A percentile compares a stretch with the other conserved stretches of the same genome.
These are phyloP conservation scores for Haplosporangium sp. DNA, from an alignment of 371 early-diverging fungal species.

Conservation along the genomic window DNA sequence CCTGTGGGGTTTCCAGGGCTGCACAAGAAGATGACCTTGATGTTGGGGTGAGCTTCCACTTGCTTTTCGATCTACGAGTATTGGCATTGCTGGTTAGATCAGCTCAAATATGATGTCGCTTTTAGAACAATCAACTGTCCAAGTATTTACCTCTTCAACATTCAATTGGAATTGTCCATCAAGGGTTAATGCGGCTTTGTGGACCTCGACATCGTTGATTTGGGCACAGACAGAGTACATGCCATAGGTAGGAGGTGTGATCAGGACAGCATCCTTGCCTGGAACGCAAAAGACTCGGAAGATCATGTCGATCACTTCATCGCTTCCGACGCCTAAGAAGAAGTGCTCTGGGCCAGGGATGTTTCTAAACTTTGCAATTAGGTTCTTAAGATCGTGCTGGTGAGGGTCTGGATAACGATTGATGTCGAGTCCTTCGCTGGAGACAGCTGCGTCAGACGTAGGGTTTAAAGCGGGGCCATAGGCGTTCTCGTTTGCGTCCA, in stretches of 20 bases:
- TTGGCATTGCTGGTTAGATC: too few relatives aligned
- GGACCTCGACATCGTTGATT: slow-evolving; percentile 92
- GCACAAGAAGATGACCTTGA: slow-evolving; percentile 94
- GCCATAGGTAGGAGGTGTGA: slow-evolving; percentile 98
- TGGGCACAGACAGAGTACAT: slow-evolving; percentile 96
- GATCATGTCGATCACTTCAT: slow-evolving; percentile 94
- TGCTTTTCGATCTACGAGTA: slow-evolving; percentile 66
- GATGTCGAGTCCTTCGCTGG: slow-evolving; percentile 63
- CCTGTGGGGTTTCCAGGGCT: slow-evolving; percentile 99
- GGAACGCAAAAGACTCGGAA: slow-evolving; percentile 94
- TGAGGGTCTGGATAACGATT: slow-evolving; percentile 97
- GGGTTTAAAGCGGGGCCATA: slow-evolving; percentile 79
- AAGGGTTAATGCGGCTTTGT: slow-evolving; percentile 82
- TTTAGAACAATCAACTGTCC: neutral
- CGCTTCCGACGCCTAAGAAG: slow-evolving; percentile 96
- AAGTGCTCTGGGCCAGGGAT: slow-evolving; percentile 74
- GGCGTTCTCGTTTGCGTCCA: slow-evolving; percentile 98
- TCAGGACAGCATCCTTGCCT: slow-evolving; percentile 89
- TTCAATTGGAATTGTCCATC: slow-evolving; percentile 84
- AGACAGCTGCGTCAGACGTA: slow-evolving; percentile 27
- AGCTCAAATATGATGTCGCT: too few relatives aligned
- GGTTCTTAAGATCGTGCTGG: slow-evolving; percentile 84
- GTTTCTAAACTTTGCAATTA: slow-evolving; percentile 75
- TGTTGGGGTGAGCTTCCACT: slow-evolving; percentile 72
- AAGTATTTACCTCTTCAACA: slow-evolving; percentile 70